Conservation (phyloP, 1,284 basidiomycete genomes). For the Coniferiporia sulphurascens region DNA sequence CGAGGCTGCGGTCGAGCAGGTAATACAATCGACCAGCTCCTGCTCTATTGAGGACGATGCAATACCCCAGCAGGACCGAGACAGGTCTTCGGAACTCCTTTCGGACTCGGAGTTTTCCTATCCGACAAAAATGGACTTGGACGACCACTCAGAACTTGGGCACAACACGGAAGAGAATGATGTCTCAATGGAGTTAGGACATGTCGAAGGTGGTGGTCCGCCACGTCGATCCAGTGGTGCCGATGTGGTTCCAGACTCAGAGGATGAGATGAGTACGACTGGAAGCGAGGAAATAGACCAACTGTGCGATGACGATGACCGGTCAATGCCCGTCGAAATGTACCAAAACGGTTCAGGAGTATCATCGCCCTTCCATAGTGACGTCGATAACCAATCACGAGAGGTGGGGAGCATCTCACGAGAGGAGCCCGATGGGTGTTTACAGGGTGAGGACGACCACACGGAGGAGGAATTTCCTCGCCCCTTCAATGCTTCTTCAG, state of each 20-base stretch:
- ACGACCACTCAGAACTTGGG: neutral
- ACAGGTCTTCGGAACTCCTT: neutral
- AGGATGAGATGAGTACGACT: neutral
- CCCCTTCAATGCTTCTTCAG: no score
- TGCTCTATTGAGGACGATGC: neutral
- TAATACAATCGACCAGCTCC: neutral
- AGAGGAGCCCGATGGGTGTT: neutral
- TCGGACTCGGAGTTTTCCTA: neutral
- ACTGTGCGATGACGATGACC: slow-evolving; percentile 6
- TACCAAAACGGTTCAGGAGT: neutral
- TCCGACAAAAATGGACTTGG: neutral
- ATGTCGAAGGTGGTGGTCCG: slow-evolving; percentile 4
- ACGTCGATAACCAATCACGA: neutral
- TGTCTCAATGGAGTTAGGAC: neutral
- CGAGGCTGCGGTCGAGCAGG: neutral
- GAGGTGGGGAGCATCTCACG: neutral
- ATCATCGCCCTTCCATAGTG: neutral
- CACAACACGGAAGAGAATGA: neutral
- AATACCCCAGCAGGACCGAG: neutral
- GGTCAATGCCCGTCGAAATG: neutral
- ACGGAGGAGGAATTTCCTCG: no score
- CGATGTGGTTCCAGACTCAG: neutral
- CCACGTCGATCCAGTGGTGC: neutral
- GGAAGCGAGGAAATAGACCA: slow-evolving; percentile 8
- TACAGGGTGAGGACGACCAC: no score